Percentiles rank a stretch among this genome's conserved stretches.
Evolutionary conservation across 495 filamentous ascomycete genomes (phyloP).

Genomic region (Trichoderma orchidacearum): DNA sequence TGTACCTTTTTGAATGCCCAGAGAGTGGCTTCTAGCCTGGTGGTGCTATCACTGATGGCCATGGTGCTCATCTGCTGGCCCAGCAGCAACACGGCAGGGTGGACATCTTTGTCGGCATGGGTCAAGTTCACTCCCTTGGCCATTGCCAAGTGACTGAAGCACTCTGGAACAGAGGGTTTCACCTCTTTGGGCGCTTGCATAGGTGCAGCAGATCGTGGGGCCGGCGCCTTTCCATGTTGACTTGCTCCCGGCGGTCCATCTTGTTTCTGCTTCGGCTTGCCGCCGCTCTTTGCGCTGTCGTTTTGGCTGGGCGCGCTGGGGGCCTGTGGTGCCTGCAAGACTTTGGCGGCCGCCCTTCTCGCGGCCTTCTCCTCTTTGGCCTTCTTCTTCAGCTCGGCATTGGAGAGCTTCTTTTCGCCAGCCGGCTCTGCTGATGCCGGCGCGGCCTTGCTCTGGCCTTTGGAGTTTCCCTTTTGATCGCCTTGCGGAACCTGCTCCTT

Average conservation of each 20-base stretch:
- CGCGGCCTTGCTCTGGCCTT: constrained; percentile 2
- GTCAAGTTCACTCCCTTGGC: constrained; percentile 58
- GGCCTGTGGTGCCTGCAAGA: constrained; percentile 16
- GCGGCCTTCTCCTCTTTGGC: constrained; percentile 62
- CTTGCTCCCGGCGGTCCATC: constrained; percentile 16
- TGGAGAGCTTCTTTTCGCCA: constrained; percentile 29
- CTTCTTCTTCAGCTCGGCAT: constrained; percentile 53
- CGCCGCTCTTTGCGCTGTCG: constrained; percentile 11
- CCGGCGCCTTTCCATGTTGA: constrained; percentile 16
- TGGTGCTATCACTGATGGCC: constrained; percentile 77
- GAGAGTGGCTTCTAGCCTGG: constrained; percentile 74
- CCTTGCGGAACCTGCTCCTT: not conserved
- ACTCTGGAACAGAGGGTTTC: constrained; percentile 52
- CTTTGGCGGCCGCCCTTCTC: constrained; percentile 44
- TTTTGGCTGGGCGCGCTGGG: constrained; percentile 9
- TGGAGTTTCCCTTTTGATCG: not conserved
- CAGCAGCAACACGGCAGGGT: constrained; percentile 72
- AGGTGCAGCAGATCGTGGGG: constrained; percentile 26
- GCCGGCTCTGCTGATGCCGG: constrained; percentile 9
- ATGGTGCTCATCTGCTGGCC: constrained; percentile 88
- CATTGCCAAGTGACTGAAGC: constrained; percentile 79
- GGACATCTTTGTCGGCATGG: constrained; percentile 75
- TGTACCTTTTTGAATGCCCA: constrained; percentile 75
- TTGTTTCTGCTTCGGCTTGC: constrained; percentile 37
- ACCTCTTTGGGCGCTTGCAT: constrained; percentile 43